These are phyloP conservation scores for Solanum pimpinellifolium DNA, from an alignment of 257 asterid species.

Conservation along the genomic window DNA sequence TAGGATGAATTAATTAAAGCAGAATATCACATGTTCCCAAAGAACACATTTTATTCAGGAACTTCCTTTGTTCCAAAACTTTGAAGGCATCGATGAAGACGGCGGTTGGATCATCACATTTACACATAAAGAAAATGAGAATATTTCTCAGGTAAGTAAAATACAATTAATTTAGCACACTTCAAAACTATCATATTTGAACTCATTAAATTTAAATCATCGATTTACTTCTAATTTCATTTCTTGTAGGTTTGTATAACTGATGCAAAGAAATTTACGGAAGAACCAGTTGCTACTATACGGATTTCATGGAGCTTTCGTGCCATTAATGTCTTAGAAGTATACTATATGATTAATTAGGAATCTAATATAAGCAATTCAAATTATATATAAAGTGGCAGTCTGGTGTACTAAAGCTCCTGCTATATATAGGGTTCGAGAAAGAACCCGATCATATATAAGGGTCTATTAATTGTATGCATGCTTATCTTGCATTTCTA, in stretches of 20 bases:
- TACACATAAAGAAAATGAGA: slow-evolving; percentile 10
- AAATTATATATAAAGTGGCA: too few relatives aligned
- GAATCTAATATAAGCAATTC: too few relatives aligned
- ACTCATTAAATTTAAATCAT: background rate
- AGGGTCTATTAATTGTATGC: too few relatives aligned
- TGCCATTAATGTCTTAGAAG: background rate
- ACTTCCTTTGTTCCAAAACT: slow-evolving; percentile 7
- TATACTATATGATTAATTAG: background rate
- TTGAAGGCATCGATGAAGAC: slow-evolving; percentile 8
- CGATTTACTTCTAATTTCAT: too few relatives aligned
- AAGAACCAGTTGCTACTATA: slow-evolving; percentile 19
- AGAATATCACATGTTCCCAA: slow-evolving; percentile 13
- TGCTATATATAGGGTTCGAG: too few relatives aligned
- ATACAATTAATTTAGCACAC: background rate
- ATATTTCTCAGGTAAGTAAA: slow-evolving; percentile 7
- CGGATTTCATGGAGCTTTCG: slow-evolving; percentile 27
- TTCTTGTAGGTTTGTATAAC: slow-evolving; percentile 16
- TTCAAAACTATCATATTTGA: background rate
- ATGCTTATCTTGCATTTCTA: too few relatives aligned
- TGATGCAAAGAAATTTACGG: slow-evolving; percentile 19
- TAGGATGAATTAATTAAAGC: background rate
- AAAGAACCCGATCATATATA: too few relatives aligned
- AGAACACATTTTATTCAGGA: slow-evolving; percentile 12
- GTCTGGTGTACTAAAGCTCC: too few relatives aligned
- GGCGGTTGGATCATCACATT: slow-evolving; percentile 24